Evolutionary conservation across 2,329 filamentous ascomycete species (phyloP), one percentile per base, ranked within the genome.

Genomic region (Coniella vitis): DNA sequence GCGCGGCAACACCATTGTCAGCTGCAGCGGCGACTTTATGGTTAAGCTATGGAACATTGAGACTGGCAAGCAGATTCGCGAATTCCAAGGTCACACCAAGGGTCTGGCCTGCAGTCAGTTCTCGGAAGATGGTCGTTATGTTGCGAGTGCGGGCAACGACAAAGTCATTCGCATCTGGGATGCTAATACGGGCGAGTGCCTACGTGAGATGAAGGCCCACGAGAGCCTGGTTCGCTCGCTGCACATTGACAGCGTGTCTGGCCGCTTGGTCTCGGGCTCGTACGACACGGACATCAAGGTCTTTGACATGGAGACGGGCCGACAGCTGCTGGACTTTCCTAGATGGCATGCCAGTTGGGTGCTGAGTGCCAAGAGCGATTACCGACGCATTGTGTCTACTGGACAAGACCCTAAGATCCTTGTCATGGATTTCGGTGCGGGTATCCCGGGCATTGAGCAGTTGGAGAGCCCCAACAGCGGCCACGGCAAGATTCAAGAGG

Each of bases 331-430:
- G 54, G 84, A 90, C 58, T 91, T 96, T 60, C 87, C 90, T n/a
- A 83, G 87, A 57, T 97, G 90, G 90, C 95, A 95, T 51, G 85
- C 86, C 10, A 95, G 89, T 67, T 98, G 93, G 93, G 94, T 98
- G 61, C 71, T 98, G 51, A 90, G 88, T 55, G 93, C 93, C 45
- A 96, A 96, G 75, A 90, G 87, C 55, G 91, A 98, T 63, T 97
- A 97, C 66, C 78, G 91, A 51, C 82, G 93, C 54, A 93, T 98
- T 55, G 87, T 98, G 54, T 93, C 89, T 59, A 95, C 91, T 1
- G 93, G 90, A 43, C 93, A 98, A 67, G 90, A 96, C 61, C 87
- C 90, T 31, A 85, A 94, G 63, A 90, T 94, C 45, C 70, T 97
- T 51, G 86, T 98, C 52, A 84, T 97, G 75, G 93, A 98, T 69